Evolutionary conservation across 805 yeast genomes (phyloP).

Genomic region (Saccharomycopsis malanga): DNA sequence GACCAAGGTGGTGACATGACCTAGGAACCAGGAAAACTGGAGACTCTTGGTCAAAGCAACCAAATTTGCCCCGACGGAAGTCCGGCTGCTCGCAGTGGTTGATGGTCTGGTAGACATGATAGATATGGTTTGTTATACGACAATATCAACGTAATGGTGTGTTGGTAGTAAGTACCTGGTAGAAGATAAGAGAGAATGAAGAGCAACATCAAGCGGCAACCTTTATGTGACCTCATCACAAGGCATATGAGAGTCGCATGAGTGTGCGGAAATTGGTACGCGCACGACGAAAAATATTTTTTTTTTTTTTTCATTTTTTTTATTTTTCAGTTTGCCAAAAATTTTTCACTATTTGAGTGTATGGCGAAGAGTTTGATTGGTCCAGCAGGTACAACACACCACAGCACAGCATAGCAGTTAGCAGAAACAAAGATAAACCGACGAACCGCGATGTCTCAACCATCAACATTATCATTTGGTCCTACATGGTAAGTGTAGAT

Average conservation of each 20-base stretch:
- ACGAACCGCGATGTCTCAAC: conserved; percentile 28
- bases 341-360: too few species aligned
- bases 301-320: neutral
- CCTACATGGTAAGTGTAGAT: conserved; percentile 28
- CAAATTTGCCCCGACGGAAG: conserved; percentile 10
- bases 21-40: conserved; percentile 74
- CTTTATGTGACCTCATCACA: too few species aligned
- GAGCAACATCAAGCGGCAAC: too few species aligned
- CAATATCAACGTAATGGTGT: too few species aligned
- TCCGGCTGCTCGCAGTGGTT: neutral
- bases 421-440: too few species aligned
- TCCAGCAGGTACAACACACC: too few species aligned
- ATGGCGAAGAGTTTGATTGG: too few species aligned
- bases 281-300: neutral
- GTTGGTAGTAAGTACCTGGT: too few species aligned
- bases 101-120: neutral
- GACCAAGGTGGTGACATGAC: conserved; percentile 44
- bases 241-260: too few species aligned
- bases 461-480: conserved; percentile 27
- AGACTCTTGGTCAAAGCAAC: conserved; percentile 30
- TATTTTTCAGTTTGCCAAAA: neutral
- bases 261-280: neutral
- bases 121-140: too few species aligned
- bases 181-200: too few species aligned
- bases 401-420: neutral